phyloP scores from a whole-genome alignment of 352 stramenopile genomes.

The Phytophthora kernoviae region DNA sequence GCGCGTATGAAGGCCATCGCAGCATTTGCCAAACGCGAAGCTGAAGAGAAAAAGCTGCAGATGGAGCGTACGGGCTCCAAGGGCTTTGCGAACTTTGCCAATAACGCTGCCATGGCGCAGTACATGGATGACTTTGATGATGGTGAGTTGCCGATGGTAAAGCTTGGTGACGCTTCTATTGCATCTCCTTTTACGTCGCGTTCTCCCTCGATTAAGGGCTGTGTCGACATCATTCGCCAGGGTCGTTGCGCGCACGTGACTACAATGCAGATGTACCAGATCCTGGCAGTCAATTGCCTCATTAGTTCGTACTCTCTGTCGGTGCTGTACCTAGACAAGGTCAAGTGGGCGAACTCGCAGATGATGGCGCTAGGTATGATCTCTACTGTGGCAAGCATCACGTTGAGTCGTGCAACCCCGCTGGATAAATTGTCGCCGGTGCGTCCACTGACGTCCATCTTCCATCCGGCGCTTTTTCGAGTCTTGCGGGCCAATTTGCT shows the following conservation, averaged over 20 bases:
- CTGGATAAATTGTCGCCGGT: conserved; percentile 93
- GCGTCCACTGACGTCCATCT: conserved; percentile 95
- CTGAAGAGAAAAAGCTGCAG: conserved; percentile 67
- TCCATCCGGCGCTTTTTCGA: conserved; percentile 94
- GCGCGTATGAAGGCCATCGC: conserved; percentile 86
- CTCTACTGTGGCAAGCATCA: conserved; percentile 85
- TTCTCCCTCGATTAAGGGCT: conserved; percentile 91
- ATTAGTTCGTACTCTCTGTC: conserved; percentile 99
- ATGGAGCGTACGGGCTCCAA: conserved; percentile 77
- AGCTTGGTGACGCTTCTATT: conserved; percentile 99
- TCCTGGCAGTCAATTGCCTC: conserved; percentile 98
- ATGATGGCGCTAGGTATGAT: conserved; percentile 91
- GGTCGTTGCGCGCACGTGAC: conserved; percentile 99
- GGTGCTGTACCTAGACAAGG: conserved; percentile 97
- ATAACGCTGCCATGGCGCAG: conserved; percentile 85
- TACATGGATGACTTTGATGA: conserved; percentile 93
- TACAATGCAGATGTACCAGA: conserved; percentile 99
- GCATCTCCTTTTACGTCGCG: conserved; percentile 98
- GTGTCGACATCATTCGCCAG: conserved; percentile 97
- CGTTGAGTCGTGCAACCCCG: conserved; percentile 92
- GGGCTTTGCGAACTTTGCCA: conserved; percentile 87
- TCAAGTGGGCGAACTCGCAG: conserved; percentile 99
- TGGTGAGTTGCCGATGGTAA: conserved; percentile 96
- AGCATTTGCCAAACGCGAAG: conserved; percentile 84
- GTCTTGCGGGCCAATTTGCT: conserved; percentile 95